Percentiles rank a stretch among this genome's conserved stretches.
These are phyloP conservation scores for Funneliformis mosseae DNA, from an alignment of 192 early-diverging fungal genomes.

Conservation along the genomic window DNA sequence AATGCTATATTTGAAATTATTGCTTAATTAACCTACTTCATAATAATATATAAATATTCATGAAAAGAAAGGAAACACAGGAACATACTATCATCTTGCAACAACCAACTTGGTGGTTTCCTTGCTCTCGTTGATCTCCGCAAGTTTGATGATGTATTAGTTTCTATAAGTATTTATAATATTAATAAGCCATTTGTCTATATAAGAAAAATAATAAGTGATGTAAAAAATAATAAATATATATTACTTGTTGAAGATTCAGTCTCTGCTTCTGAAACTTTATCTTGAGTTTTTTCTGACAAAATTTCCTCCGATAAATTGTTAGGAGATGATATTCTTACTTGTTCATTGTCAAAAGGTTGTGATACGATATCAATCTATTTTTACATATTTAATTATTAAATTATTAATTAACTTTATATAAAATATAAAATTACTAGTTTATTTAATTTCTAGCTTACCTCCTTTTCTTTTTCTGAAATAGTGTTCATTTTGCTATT, in stretches of 20 bases:
- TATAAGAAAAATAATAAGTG: not conserved
- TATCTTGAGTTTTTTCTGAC: not conserved
- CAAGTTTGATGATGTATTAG: not conserved
- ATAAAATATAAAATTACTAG: not conserved
- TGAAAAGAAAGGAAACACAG: not conserved
- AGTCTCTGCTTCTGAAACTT: slow-evolving; percentile 1
- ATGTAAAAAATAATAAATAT: not conserved
- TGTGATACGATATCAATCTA: not conserved
- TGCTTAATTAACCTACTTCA: not conserved
- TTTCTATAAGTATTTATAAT: not conserved
- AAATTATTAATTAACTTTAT: not conserved
- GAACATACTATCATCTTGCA: not conserved
- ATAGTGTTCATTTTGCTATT: not conserved
- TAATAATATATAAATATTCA: not conserved
- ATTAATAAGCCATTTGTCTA: not conserved
- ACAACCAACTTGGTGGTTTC: not conserved
- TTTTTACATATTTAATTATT: not conserved
- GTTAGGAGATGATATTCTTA: no score
- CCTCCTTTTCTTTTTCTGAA: not conserved
- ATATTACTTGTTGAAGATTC: not conserved
- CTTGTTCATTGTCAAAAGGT: not conserved
- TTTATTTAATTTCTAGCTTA: not conserved
- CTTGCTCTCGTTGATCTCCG: not conserved
- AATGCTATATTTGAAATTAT: not conserved
- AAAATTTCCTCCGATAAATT: not conserved